These are phyloP conservation scores for Drechslerella dactyloides DNA, from an alignment of 2,329 filamentous ascomycete genomes.

Conservation along the genomic window DNA sequence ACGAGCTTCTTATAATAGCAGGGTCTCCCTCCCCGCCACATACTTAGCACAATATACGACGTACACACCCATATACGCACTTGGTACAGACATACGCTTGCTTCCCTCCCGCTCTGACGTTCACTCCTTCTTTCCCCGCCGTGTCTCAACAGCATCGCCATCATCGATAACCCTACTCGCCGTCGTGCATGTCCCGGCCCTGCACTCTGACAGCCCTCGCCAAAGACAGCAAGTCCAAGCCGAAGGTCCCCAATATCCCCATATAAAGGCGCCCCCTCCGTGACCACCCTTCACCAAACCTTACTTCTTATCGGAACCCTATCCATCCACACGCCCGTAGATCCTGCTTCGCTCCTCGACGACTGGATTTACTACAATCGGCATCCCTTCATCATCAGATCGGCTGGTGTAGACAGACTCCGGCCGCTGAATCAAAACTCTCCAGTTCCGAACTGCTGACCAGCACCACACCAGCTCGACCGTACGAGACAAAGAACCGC, in stretches of 20 bases:
- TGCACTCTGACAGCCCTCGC: not conserved
- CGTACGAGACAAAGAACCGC: not conserved
- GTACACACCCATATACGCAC: conserved; percentile 25
- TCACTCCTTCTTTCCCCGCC: not conserved
- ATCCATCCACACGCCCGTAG: not conserved
- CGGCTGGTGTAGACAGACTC: not conserved
- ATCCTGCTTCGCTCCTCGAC: not conserved
- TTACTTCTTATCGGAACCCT: not conserved
- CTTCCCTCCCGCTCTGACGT: not conserved
- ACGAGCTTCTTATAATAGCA: conserved; percentile 5
- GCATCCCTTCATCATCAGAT: not conserved
- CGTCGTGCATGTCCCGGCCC: not conserved
- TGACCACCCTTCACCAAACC: not conserved
- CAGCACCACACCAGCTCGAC: not conserved
- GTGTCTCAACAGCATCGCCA: conserved; percentile 7
- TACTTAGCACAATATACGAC: conserved; percentile 2
- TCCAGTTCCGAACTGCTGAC: not conserved
- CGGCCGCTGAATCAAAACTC: conserved; percentile 3
- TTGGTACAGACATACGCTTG: conserved; percentile 11
- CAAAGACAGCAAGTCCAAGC: conserved; percentile 8
- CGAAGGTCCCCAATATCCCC: not conserved
- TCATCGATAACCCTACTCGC: conserved; percentile 4
- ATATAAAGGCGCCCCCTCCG: conserved; percentile 7
- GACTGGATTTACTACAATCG: conserved; percentile 1
- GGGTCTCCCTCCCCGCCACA: not conserved